Evolutionary conservation across 2,329 filamentous ascomycete genomes (phyloP), one percentile per base, ranked within the genome.

Genomic region (Sporothrix sp.): DNA sequence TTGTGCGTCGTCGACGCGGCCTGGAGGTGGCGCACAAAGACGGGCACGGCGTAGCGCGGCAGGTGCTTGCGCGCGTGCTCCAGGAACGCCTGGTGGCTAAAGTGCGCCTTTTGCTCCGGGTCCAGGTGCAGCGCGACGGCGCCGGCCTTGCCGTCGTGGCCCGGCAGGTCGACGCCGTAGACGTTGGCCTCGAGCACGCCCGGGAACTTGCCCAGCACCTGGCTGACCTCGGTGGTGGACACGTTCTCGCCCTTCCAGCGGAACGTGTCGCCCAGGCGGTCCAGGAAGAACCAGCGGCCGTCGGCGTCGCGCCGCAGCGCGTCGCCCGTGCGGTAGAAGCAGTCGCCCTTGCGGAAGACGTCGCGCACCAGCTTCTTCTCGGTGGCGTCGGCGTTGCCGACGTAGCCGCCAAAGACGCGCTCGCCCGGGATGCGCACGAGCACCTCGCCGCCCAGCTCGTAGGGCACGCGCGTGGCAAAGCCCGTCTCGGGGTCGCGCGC

Each of bases 181-280:
- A 94, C 88, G 59, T 93, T 94, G 30, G 86, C 85, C 67, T 95
- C 88, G 21, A 76, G 71, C 14, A 95, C 72, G 1, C 72, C 71
- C 0, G 81, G 71, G 60, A 88, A 84, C 1, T 71, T 67, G 18
- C 85, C 83, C 0, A 95, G 66, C 0, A 81, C 79, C 62, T 89
- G 79, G 30, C 83, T 78, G 27, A 95, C 89, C 65, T 95, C 88
- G 48, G 78, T 81, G 0, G 86, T 90, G 2, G 84, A 87, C 1
- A 90, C 84, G 58, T 91, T 91, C 65, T 90, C 86, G 45, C 81
- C 82, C 69, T 94, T 88, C 84, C 84, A 88, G 44, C 84, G 74
- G 65, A 82, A 88, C 0, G 84, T 87, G 62, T 88, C 84, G 2
- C 84, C 84, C 1, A 87, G 71, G 4, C 23, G 71, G 58, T 88